A percentile compares a stretch with the other conserved stretches of the same genome.
phyloP scores from a whole-genome alignment of 805 yeast genomes.

The Hanseniaspora thailandica region DNA sequence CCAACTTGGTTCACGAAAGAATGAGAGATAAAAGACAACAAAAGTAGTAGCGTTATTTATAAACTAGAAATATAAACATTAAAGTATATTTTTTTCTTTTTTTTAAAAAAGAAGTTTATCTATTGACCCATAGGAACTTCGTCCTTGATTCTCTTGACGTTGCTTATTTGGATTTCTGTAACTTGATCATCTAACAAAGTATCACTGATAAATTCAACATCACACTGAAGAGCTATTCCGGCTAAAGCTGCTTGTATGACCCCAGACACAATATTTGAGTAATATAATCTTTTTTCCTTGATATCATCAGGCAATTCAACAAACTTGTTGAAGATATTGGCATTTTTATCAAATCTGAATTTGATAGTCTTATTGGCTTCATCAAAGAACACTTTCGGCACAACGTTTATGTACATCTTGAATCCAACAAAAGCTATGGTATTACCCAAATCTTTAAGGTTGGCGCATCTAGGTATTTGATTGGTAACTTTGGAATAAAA shows the following conservation, averaged over 20 bases:
- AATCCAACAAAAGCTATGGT: slow-evolving; percentile 77
- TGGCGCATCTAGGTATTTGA: slow-evolving; percentile 68
- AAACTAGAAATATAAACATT: background rate
- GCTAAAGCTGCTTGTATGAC: slow-evolving; percentile 83
- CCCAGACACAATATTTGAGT: slow-evolving; percentile 80
- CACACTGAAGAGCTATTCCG: slow-evolving; percentile 91
- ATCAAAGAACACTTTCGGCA: slow-evolving; percentile 39
- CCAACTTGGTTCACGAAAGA: slow-evolving; percentile 8
- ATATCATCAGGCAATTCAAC: slow-evolving; percentile 79
- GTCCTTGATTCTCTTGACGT: slow-evolving; percentile 67
- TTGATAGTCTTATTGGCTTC: background rate
- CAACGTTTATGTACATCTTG: slow-evolving; percentile 72
- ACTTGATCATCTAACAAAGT: slow-evolving; percentile 66
- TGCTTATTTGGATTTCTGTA: slow-evolving; percentile 67
- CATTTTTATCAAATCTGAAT: slow-evolving; percentile 5
- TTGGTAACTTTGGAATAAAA: slow-evolving; percentile 62
- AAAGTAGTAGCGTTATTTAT: background rate
- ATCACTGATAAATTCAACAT: slow-evolving; percentile 68
- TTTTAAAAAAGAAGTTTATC: too few relatives aligned
- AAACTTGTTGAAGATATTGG: slow-evolving; percentile 83
- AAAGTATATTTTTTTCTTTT: background rate
- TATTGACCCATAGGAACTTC: slow-evolving; percentile 98
- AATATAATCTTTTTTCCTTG: slow-evolving; percentile 61
- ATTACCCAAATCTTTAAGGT: slow-evolving; percentile 78
- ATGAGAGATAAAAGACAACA: slow-evolving; percentile 8